phyloP scores from a whole-genome alignment of 2,329 filamentous ascomycete species.

The Coniella vitis region DNA sequence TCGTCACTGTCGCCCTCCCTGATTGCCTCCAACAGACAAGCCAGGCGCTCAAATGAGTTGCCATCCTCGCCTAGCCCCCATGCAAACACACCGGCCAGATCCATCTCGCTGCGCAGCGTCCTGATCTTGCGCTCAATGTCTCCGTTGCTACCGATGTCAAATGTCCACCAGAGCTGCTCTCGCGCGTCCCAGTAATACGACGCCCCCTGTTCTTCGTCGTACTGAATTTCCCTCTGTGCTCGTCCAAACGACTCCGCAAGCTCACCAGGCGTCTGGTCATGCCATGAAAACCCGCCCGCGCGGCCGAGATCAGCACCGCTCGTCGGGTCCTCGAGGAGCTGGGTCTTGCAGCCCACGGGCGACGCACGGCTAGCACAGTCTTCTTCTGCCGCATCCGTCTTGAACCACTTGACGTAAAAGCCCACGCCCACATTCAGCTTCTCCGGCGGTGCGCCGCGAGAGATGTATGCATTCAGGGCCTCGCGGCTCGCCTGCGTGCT shows the following conservation, averaged over 20 bases:
- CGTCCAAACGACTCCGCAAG: constrained; percentile 50
- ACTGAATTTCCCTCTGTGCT: constrained; percentile 45
- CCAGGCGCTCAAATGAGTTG: constrained; percentile 34
- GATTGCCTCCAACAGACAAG: not conserved
- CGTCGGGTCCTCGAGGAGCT: constrained; percentile 50
- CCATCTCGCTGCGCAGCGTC: constrained; percentile 47
- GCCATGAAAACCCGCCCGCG: constrained; percentile 50
- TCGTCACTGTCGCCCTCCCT: constrained; percentile 11
- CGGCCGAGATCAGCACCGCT: constrained; percentile 53
- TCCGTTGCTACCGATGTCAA: constrained; percentile 52
- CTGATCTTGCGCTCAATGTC: constrained; percentile 54
- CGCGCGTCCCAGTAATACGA: constrained; percentile 61
- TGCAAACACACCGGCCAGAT: constrained; percentile 65
- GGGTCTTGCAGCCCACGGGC: constrained; percentile 53
- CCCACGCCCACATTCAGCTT: constrained; percentile 62
- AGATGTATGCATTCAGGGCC: constrained; percentile 52
- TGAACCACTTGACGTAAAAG: constrained; percentile 65
- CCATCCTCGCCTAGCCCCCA: constrained; percentile 69
- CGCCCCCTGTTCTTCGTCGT: constrained; percentile 53
- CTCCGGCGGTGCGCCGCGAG: constrained; percentile 44
- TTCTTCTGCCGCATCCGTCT: constrained; percentile 39
- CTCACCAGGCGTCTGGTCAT: constrained; percentile 45
- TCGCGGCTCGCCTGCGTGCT: constrained; percentile 48
- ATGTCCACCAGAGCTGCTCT: constrained; percentile 64
- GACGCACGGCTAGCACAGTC: constrained; percentile 34